Base-by-base conservation (phyloP, 1,284 basidiomycete species). In the Marasmius fiardii region DNA sequence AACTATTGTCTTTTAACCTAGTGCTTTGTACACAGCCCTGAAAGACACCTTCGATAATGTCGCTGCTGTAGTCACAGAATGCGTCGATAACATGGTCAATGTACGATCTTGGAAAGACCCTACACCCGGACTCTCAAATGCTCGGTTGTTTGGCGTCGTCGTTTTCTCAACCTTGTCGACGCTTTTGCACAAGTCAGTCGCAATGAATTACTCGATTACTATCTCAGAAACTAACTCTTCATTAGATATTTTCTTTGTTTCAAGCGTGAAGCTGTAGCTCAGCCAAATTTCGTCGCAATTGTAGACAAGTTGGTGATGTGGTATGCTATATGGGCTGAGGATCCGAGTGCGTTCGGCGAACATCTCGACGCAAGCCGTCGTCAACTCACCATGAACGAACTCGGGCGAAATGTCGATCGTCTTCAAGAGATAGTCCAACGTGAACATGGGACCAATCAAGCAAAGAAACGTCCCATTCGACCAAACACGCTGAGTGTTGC, bases 221-320 rank as follows among this genome's bases (percentile, higher is more conserved):
- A 6, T 43, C 54, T 26, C 43, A 54, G 21, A 60, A 43, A 23
- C 44, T 41, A 28, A 47, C 24, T 43, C 34, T 43, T 31, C 4
- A 1, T 11, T 52, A 88, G 86, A 60, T 83, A 77, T 52, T 63
- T 87, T 18, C 75, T 76, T 0, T 81, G 83, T 1, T 87, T 85
- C 71, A 86, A 85, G 64, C 76, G 80, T 26, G 77, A 77, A 0
- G 65, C 77, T 1, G 70, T 71, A 0, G 72, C 65, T n/a, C 73
- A 85, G 54, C 79, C 81, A 0, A 62, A 69, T n/a, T 61, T 87
- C 1, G 64, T 63, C 1, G 52, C 61, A 0, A 65, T 83, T 16
- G 74, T 82, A 1, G 61, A 66, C 8, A 67, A 71, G n/a, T 68
- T 87, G 26, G 63, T 63, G 4, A 44, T 57, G 2, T 84, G 78